Evolutionary conservation across 371 early-diverging fungal genomes (phyloP), one percentile per base, ranked within the genome.

Genomic region (Nosema muscidifuracis): DNA sequence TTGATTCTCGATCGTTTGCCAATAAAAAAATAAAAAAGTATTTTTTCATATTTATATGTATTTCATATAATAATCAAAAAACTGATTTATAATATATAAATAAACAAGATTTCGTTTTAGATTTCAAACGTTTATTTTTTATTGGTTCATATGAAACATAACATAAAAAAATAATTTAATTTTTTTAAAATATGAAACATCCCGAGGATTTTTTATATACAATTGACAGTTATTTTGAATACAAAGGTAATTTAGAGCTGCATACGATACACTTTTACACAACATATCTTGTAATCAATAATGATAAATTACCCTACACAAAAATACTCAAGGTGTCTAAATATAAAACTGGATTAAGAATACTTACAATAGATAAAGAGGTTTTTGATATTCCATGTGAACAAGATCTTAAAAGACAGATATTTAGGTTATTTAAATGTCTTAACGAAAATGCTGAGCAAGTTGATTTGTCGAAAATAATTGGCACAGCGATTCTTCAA

Each of bases 341-440:
- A 51, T 63, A 53, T 26, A 71, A 62, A 40, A 53, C 53, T 28
- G 71, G 71, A 1, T 18, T 71, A 28, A 61, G 42, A 26, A 47
- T 47, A n/a, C 10, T 30, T 1, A 30, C 56, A n/a, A 62, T 24
- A 53, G 53, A 62, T 24, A 63, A 42, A 28, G 9, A 34, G 15
- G 16, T 53, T 4, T 4, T 71, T n/a, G 63, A 62, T 24, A 71
- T 71, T 53, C 71, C 71, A 7, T 71, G 71, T 63, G 55, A 61
- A 36, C 15, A 55, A 33, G 64, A 61, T 13, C 34, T 63, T n/a
- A 71, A 63, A 40, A 38, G 40, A 18, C 28, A 63, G 53, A 55
- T 71, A 10, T 71, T 71, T 55, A 28, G 18, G n/a, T 55, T 71
- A 6, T 71, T 71, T 63, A 71, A 63, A 40, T 30, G 38, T 63